Base-by-base conservation (phyloP, 345 rosid species). In the Punica granatum region DNA sequence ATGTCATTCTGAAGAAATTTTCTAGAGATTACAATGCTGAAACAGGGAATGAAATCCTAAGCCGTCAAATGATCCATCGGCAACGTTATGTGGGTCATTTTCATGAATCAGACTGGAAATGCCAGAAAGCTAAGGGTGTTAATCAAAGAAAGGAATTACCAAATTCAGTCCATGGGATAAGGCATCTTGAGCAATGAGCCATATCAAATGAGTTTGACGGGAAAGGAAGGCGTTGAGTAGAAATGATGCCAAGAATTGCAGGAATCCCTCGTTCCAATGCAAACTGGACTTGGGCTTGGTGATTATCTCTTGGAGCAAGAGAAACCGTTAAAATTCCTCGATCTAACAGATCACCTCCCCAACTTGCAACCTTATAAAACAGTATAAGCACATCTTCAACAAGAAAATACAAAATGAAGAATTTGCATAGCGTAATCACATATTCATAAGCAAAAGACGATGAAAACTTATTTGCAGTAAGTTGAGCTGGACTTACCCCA, bases 181-280 rank as follows among this genome's bases (percentile, higher is more conserved):
- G 97, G 85, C 99, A 91, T 82, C 99, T 85, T 44, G 99, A 94
- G 88, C 99, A 94, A 81, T 94, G 99, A 80, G 97, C 99, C 97
- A 94, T 89, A 79, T 94, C 99, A 63, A 94, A 94, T 28, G 99
- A 88, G 64, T 79, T 88, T 1, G 99, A 94, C 4, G 99, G 97
- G 83, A 91, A 91, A 48, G 97, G 93, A 30, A 94, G 95, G 39
- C 99, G 88, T 59, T 94, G 99, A 7, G 99, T 94, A 7, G 99
- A 91, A 77, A 94, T 94, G 77, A 94, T 88, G 84, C 99, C 99
- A 25, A 94, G 90, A 34, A 91, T 88, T 12, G 99, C 99, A 0
- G 99, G 99, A 65, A 94, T 89, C 67, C 99, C 99, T 56, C 99
- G 96, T 75, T 94, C 99, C 75, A 94, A 64, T 26, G 99, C 97